Base-by-base conservation (phyloP, 345 rosid species). In the Rhizophora mangle region DNA sequence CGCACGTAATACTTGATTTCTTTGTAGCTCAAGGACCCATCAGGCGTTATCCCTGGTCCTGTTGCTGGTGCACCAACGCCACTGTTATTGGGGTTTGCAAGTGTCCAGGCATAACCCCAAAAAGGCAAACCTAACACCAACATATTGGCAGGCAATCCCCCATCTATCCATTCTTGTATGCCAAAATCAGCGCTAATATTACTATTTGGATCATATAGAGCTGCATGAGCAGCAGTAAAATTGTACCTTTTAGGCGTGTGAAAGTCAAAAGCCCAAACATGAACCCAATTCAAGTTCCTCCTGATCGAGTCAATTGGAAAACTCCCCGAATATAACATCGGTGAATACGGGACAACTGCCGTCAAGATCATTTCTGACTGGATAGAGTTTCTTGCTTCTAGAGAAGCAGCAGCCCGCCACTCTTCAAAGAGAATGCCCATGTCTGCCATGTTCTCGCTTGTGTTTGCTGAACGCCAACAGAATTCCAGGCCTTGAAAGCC, bases 81-180 rank as follows among this genome's bases (percentile, higher is more conserved):
- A 58, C 59, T 32, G 2, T 63, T 24, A 5, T 60, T 21, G 0
- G 62, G 30, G 32, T 78, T 49, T 26, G 8, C 72, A 0, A 24
- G 77, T 5, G 7, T 52, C 87, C 85, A 81, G 0, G 83, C 80
- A 54, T 36, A 70, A 6, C 85, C 87, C 24, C 72, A 69, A 72
- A 46, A 82, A 32, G 87, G 79, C 21, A 79, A 55, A 16, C 68
- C 68, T 26, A 77, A 20, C 6, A 82, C 82, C 66, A 78, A 1
- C 63, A 65, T 73, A 3, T 36, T 64, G 0, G 79, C 68, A 0
- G 68, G 56, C 29, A 81, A 26, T 24, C 84, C 72, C 4, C 16
- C 7, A 15, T 29, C 49, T 0, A 71, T 39, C 65, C 74, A 82
- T 0, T 5, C 24, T 9, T 9, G 61, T 21, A 78, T 39, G 5